Evolutionary conservation across 257 asterid genomes (phyloP).

Genomic region (Knoxia roxburghii): DNA sequence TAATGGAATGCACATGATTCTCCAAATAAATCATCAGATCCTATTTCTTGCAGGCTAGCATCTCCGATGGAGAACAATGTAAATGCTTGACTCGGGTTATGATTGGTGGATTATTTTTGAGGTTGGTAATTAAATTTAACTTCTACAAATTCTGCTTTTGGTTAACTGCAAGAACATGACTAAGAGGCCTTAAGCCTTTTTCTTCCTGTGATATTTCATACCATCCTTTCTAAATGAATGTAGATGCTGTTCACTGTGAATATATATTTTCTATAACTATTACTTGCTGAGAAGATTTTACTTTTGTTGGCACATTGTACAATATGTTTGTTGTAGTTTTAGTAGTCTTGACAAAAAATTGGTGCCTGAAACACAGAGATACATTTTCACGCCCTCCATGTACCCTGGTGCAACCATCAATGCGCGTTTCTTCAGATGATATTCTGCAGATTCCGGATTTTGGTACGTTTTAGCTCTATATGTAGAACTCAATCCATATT

Average conservation of each 20-base stretch:
- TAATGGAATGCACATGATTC: not conserved
- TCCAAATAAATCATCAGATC: constrained; percentile 16
- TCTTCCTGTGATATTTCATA: too few species aligned
- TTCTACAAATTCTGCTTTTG: constrained; percentile 1
- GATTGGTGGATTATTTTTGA: constrained; percentile 79
- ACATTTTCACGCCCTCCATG: constrained; percentile 92
- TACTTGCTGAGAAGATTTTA: not conserved
- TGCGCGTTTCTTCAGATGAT: constrained; percentile 50
- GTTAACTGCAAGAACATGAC: not conserved
- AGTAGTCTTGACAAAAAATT: not conserved
- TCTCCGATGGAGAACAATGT: constrained; percentile 73
- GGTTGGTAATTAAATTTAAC: constrained; percentile 36
- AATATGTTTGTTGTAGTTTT: not conserved
- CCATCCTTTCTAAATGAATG: too few species aligned
- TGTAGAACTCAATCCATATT: constrained; percentile 18
- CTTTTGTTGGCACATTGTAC: not conserved
- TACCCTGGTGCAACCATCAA: constrained; percentile 84
- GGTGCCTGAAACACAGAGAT: constrained; percentile 62
- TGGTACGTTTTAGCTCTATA: constrained; percentile 43
- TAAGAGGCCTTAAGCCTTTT: not conserved
- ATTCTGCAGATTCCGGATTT: constrained; percentile 56
- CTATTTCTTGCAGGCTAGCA: constrained; percentile 63
- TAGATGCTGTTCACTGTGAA: not conserved
- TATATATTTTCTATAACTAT: not conserved
- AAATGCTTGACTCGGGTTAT: constrained; percentile 67